Evolutionary conservation across 1,284 basidiomycete species (phyloP), one percentile per base, ranked within the genome.

Genomic region (Cystobasidiaceae sp.): DNA sequence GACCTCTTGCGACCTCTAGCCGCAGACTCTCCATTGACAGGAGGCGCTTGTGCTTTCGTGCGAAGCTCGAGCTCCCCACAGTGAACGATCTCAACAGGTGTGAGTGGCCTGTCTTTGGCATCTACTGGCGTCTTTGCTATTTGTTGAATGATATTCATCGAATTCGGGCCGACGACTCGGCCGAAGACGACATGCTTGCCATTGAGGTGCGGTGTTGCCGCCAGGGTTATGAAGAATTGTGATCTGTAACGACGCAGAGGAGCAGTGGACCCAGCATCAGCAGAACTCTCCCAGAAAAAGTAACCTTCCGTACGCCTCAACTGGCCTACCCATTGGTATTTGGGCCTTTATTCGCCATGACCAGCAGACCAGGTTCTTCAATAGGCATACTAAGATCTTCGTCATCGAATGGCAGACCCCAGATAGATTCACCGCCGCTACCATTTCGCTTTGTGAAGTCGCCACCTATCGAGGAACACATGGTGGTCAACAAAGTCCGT

Each of bases 271-370:
- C 68, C 68, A n/a, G 69, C 69, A 62, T 68, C 69, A 45, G 57
- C 67, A 5, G 68, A 39, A 9, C 69, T 34, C 0, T 25, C n/a
- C n/a, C n/a, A n/a, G n/a, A n/a, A n/a, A n/a, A n/a, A n/a, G n/a
- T n/a, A n/a, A n/a, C n/a, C n/a, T n/a, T 15, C 8, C 9, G 9
- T 8, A 13, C 28, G 23, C 49, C 13, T 27, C 44, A 13, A 1
- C 3, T 17, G 19, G 19, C 48, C 9, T 46, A 49, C 56, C 49
- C 60, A 33, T 62, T 62, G 6, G 66, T 63, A 56, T 67, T 54
- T 3, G 86, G 85, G 2, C 89, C 89, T 69, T 84, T 84, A 74
- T 90, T 90, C 21, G 88, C 88, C 89, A 90, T 90, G 70, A 85
- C 87, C 9, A 90, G 79, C 39, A 90, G 82, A 76, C 83, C 87